Base-by-base conservation (phyloP, 108 stramenopile species). In the Pinguiococcus pyrenoidosus region DNA sequence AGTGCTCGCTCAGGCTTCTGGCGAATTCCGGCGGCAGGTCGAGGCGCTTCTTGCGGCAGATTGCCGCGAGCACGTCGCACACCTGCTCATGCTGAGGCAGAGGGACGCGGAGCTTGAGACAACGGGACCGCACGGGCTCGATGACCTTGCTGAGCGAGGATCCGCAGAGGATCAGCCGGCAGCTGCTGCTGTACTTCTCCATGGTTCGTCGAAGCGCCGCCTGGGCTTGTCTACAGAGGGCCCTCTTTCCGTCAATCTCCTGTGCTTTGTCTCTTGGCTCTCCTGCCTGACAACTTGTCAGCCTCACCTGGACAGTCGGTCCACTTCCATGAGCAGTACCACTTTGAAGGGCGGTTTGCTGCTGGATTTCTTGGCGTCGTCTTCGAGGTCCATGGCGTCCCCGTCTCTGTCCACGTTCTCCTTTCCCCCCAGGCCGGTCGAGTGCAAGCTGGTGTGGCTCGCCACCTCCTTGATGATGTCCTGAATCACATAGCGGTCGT, bases 401-500 rank as follows among this genome's bases (percentile, higher is more conserved):
- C n/a, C n/a, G n/a, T n/a, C n/a, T n/a, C n/a, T n/a, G n/a, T n/a
- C n/a, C n/a, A n/a, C n/a, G n/a, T n/a, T n/a, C n/a, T n/a, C n/a
- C n/a, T n/a, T n/a, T n/a, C n/a, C n/a, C n/a, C n/a, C n/a, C n/a
- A 1, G 20, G 3, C 3, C 21, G 24, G 21, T 30, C 10, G 44
- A 22, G 38, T n/a, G 24, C 1, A 72, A 18, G n/a, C 41, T 39
- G 1, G 38, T 23, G 51, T 26, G 45, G 24, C 62, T 64, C 0
- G 96, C 96, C 49, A 95, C 92, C 67, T 99, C 92, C 66, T 99
- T 99, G 72, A 99, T 92, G 57, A 95, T 87, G 53, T 93, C 91
- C 56, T 95, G 90, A 13, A 96, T 81, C 44, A 92, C 87, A 20
- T 27, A 69, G n/a, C 92, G 83, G 74, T 98, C 96, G 58, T 86